Evolutionary conservation across 2,329 filamentous ascomycete genomes (phyloP).

Genomic region (Didymella pinodella): DNA sequence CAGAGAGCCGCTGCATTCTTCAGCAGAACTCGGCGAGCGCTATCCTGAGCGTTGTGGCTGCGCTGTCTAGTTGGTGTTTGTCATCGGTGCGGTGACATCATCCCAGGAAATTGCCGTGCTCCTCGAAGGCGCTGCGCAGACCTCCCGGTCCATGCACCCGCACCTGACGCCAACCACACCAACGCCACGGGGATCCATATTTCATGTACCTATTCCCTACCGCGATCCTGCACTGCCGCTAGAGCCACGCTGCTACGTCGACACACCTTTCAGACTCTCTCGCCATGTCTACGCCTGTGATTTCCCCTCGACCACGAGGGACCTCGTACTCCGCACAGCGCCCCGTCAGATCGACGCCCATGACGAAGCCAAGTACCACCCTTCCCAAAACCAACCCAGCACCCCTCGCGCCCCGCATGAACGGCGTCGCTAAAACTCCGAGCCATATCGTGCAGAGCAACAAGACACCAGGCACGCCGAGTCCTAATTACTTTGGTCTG

Average conservation of each 20-base stretch:
- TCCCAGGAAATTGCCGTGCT: constrained; percentile 12
- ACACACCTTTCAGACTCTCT: constrained; percentile 8
- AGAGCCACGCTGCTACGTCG: constrained; percentile 29
- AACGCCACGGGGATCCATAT: constrained; percentile 26
- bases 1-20: constrained; percentile 10
- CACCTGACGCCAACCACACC: constrained; percentile 18
- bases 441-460: constrained; percentile 34
- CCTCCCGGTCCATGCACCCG: constrained; percentile 15
- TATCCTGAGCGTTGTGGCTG: constrained; percentile 15
- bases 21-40: constrained; percentile 9
- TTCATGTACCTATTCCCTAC: constrained; percentile 37
- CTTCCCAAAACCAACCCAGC: constrained; percentile 34
- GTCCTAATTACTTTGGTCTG: constrained; percentile 89
- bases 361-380: constrained; percentile 39
- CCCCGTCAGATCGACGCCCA: constrained; percentile 40
- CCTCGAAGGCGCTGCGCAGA: constrained; percentile 9
- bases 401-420: constrained; percentile 44
- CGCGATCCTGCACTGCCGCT: constrained; percentile 12
- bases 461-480: constrained; percentile 56
- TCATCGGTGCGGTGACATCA: constrained; percentile 20
- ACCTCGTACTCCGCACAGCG: constrained; percentile 36
- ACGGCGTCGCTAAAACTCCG: constrained; percentile 47
- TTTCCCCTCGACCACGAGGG: constrained; percentile 45
- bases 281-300: constrained; percentile 47
- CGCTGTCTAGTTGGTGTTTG: constrained; percentile 12